phyloP scores from a whole-genome alignment of 805 yeast species.

The Priceomyces haplophilus region DNA sequence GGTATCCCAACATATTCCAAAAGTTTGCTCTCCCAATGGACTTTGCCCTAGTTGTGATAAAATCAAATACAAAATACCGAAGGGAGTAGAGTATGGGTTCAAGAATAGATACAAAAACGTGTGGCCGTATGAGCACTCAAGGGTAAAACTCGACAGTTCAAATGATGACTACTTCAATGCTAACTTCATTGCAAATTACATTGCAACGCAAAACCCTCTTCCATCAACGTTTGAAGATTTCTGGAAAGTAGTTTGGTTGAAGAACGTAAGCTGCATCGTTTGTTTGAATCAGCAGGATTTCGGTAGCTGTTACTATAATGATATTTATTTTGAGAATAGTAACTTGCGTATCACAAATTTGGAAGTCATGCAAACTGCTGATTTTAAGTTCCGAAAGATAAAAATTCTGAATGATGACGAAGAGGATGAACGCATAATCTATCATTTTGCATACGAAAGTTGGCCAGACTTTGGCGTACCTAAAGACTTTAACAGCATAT shows the following conservation, averaged over 20 bases:
- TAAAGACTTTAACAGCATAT: constrained; percentile 24
- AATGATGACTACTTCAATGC: constrained; percentile 45
- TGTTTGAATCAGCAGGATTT: constrained; percentile 33
- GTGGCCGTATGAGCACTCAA: constrained; percentile 50
- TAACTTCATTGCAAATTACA: constrained; percentile 39
- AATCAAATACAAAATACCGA: constrained; percentile 37
- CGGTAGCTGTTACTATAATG: constrained; percentile 17
- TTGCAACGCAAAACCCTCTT: constrained; percentile 47
- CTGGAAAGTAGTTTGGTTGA: constrained; percentile 38
- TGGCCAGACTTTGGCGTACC: constrained; percentile 52
- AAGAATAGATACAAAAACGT: constrained; percentile 46
- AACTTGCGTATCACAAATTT: constrained; percentile 12
- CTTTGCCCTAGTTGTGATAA: constrained; percentile 43
- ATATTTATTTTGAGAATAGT: constrained; percentile 15
- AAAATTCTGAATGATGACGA: constrained; percentile 11
- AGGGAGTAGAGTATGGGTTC: constrained; percentile 44
- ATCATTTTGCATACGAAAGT: constrained; percentile 39
- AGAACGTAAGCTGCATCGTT: constrained; percentile 33
- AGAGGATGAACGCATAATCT: constrained; percentile 15
- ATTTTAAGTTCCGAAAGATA: constrained; percentile 17
- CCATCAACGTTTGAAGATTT: constrained; percentile 41
- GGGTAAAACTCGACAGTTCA: constrained; percentile 33
- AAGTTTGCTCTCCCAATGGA: constrained; percentile 37
- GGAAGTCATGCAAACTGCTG: constrained; percentile 8
- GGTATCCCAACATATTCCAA: constrained; percentile 13